Evolutionary conservation across 805 yeast species (phyloP), one percentile per base, ranked within the genome.

Genomic region (Myxozyma monticola): DNA sequence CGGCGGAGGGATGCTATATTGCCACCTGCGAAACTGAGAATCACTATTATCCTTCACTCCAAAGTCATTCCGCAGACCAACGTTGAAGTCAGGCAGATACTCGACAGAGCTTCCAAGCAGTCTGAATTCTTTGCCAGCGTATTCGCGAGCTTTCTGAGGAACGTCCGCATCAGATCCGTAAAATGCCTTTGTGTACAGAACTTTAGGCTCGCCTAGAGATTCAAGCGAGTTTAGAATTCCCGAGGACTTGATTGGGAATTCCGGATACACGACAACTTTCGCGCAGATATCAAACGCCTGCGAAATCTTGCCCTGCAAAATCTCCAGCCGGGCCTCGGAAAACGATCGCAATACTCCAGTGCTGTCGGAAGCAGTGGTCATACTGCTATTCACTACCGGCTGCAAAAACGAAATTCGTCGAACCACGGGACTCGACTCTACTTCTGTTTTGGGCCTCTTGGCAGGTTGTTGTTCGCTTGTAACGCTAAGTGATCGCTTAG

Each of bases 41-140:
- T 43, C 42, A 18, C 29, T 26, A 33, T 46, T 39, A 14, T 46
- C 45, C 14, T 28, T 34, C 31, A 46, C 12, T 4, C 49, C 49
- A 20, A 24, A 14, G n/a, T 37, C 50, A 12, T 21, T 36, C 10
- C 30, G 24, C 1, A 56, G 15, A 1, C 60, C 60, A 6, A 52
- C 59, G 7, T 35, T 37, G 29, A 57, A 57, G 6, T 51, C 57
- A 15, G 67, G 62, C 28, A 76, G 51, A 42, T 70, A 61, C 15
- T 64, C 48, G 7, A 68, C 30, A 46, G 76, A 70, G 2, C 65
- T 59, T 0, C 81, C 76, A 10, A 67, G 65, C 1, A 85, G 66
- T 1, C 67, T 69, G 54, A 81, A 80, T 56, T 76, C 79, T 53
- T 75, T 79, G 4, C 89, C 90, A 0, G 90, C 90, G 66, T 80